Percentiles rank a stretch among this genome's conserved stretches.
phyloP scores from a whole-genome alignment of 1,139 yeast genomes.

The Saccharomyces hybrid region DNA sequence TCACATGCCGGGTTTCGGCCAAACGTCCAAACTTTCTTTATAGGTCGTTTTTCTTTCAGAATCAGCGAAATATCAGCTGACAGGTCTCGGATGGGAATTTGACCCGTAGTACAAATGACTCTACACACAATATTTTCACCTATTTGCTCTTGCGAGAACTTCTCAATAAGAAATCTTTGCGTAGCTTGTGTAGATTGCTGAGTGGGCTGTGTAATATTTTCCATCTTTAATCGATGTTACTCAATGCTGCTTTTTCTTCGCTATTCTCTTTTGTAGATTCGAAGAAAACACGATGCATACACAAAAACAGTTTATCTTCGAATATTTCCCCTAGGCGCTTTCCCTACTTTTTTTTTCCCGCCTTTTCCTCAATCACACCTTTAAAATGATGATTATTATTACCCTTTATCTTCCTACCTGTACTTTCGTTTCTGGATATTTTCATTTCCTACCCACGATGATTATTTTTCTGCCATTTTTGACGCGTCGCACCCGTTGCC shows the following conservation, averaged over 20 bases:
- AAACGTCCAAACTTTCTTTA: constrained; percentile 56
- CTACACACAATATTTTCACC: constrained; percentile 43
- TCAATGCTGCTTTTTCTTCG: neutral
- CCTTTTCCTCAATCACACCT: neutral
- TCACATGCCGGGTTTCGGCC: constrained; percentile 66
- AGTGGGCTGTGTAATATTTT: constrained; percentile 39
- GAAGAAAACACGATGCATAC: neutral
- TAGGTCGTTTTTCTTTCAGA: constrained; percentile 17
- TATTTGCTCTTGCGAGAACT: constrained; percentile 35
- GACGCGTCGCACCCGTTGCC: constrained; percentile 4
- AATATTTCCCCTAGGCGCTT: neutral
- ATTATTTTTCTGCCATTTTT: neutral
- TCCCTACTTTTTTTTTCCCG: neutral
- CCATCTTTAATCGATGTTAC: constrained; percentile 10
- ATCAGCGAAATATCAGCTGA: constrained; percentile 34
- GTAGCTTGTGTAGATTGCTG: constrained; percentile 66
- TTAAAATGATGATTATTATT: neutral
- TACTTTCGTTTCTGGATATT: neutral
- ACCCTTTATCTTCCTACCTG: neutral
- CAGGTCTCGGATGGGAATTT: constrained; percentile 42
- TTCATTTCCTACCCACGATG: neutral
- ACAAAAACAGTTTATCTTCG: neutral
- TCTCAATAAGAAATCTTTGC: constrained; percentile 34
- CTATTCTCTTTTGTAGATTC: neutral
- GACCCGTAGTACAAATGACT: constrained; percentile 65